Conservation (phyloP, 148 eudicot species). For the Cornus suecica region DNA sequence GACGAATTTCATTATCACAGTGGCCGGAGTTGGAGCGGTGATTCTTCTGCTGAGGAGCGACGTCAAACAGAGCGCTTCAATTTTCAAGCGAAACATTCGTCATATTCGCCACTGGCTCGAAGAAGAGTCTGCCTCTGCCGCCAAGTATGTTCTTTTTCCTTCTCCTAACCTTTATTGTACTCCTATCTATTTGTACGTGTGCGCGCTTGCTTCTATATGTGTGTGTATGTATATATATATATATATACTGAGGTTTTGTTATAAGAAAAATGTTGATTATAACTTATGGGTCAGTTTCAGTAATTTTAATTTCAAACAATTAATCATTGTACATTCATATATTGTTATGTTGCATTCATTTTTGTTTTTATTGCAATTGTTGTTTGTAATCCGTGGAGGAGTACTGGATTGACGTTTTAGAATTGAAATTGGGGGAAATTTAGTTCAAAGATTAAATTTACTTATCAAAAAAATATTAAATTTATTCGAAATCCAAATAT, state of each 20-base stretch:
- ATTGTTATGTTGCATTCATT: neutral
- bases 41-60: conserved; percentile 72
- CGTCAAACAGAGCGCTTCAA: conserved; percentile 66
- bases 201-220: neutral
- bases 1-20: conserved; percentile 73
- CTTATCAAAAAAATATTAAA: too few relatives aligned
- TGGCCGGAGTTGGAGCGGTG: conserved; percentile 75
- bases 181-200: neutral
- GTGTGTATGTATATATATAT: neutral
- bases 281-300: neutral
- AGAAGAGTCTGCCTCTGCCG: conserved; percentile 64
- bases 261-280: neutral
- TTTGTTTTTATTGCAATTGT: neutral
- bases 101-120: conserved; percentile 90
- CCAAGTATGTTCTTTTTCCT: conserved; percentile 44
- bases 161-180: neutral
- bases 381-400: too few relatives aligned
- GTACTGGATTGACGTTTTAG: too few relatives aligned
- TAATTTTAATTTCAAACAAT: neutral
- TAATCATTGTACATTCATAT: too few relatives aligned
- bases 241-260: neutral
- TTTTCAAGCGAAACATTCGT: conserved; percentile 68
- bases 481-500: too few relatives aligned
- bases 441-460: too few relatives aligned
- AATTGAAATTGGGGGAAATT: too few relatives aligned